Conservation (phyloP, 2,329 filamentous ascomycete species). For the Zasmidium citrigriseum region DNA sequence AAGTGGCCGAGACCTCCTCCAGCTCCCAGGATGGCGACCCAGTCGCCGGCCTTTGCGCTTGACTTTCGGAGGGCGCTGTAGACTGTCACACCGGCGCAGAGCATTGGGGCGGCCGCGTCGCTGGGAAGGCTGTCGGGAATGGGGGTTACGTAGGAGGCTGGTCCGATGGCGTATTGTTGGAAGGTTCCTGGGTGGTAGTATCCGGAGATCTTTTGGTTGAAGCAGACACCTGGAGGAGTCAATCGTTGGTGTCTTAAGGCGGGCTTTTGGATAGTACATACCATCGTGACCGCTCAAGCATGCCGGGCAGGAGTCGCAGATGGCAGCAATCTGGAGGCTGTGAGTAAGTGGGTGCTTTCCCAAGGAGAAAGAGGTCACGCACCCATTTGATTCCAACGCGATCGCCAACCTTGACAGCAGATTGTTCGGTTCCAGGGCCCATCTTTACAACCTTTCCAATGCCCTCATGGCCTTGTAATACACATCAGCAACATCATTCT, state of each 20-base stretch:
- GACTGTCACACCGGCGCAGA: conserved; percentile 69
- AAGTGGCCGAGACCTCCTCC: conserved; percentile 54
- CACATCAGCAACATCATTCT: no score
- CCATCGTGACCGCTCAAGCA: conserved; percentile 58
- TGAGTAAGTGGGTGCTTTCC: neutral
- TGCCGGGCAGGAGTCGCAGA: conserved; percentile 56
- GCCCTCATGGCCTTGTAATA: conserved; percentile 61
- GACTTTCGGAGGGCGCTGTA: conserved; percentile 66
- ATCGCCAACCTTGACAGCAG: conserved; percentile 64
- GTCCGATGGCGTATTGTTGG: conserved; percentile 66
- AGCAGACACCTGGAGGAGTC: conserved; percentile 42
- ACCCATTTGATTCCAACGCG: conserved; percentile 70
- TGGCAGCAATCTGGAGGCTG: conserved; percentile 45
- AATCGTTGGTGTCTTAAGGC: neutral
- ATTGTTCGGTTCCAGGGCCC: conserved; percentile 59
- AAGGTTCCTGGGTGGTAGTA: conserved; percentile 69
- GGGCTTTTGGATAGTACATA: no score
- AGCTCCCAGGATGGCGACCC: conserved; percentile 54
- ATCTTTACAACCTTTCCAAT: conserved; percentile 65
- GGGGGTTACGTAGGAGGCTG: conserved; percentile 68
- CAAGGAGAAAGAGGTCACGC: neutral
- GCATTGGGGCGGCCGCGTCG: conserved; percentile 65
- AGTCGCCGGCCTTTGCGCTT: conserved; percentile 59
- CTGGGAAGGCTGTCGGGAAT: conserved; percentile 64
- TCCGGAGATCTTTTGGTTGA: conserved; percentile 60